Evolutionary conservation across 2,329 filamentous ascomycete genomes (phyloP), one percentile per base, ranked within the genome.

Genomic region (Neurospora crassa): DNA sequence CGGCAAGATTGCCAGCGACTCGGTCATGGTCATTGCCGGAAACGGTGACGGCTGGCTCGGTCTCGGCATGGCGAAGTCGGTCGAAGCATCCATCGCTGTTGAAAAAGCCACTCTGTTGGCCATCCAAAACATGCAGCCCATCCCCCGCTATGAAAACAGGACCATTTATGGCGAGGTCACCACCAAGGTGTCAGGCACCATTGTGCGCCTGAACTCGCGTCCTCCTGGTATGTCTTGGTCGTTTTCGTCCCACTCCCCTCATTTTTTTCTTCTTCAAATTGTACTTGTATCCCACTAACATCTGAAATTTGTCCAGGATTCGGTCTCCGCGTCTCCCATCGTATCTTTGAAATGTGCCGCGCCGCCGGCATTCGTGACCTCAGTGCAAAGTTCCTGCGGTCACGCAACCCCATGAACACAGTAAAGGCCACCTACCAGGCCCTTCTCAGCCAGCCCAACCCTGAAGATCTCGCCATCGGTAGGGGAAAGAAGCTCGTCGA

Each of bases 331-430:
- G 93, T 92, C 79, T 93, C 97, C 77, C 89, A 92, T 79, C 89
- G 94, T 75, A 95, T 99, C 80, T 98, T 94, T 82, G 95, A 99
- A 81, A 94, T 99, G 85, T 94, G 92, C 79, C 91, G 93, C 74
- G 90, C 90, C 68, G 92, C 90, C 53, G 96, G 96, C 75, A 93
- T 99, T 78, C 86, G 91, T 74, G 96, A 99, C 80, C 88, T 99
- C 42, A 88, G 94, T 18, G 94, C 93, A 68, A 88, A 88, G 75
- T 94, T 97, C 74, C 90, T 91, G 45, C 91, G 95, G 67, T 93
- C 93, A 74, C 89, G 94, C 78, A 98, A 97, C 85, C 93, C 94
- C 76, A 97, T 98, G 94, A 99, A 99, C 85, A 93, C 94, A 20
- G 92, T 97, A 83, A 97, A 97, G 84, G 96, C 96, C 16, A 88